Percentiles rank a stretch among this genome's conserved stretches.
These are phyloP conservation scores for Jamesozyma rosinii DNA, from an alignment of 805 yeast genomes.

Conservation along the genomic window DNA sequence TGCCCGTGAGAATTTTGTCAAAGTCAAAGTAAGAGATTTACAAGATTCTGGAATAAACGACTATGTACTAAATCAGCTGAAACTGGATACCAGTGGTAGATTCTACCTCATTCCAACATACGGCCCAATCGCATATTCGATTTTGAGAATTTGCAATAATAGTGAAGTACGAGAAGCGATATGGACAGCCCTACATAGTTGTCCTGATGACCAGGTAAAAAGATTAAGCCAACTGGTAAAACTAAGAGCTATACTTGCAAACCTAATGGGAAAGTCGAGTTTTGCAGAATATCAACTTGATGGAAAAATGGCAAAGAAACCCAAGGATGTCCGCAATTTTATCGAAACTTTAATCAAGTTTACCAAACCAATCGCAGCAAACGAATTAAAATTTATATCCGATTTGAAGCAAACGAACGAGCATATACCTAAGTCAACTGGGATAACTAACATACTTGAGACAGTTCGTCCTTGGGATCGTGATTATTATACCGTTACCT, in stretches of 20 bases:
- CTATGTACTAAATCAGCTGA: conserved; percentile 21
- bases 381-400: conserved; percentile 48
- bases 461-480: conserved; percentile 85
- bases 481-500: conserved; percentile 41
- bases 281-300: conserved; percentile 74
- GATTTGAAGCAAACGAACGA: conserved; percentile 27
- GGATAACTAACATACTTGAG: conserved; percentile 33
- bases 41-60: conserved; percentile 13
- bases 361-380: conserved; percentile 44
- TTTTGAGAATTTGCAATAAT: conserved; percentile 50
- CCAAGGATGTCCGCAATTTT: conserved; percentile 66
- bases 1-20: conserved; percentile 15
- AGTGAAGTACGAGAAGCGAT: conserved; percentile 52
- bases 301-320: conserved; percentile 83
- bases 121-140: conserved; percentile 56
- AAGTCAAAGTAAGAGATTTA: conserved; percentile 17
- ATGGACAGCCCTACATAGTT: conserved; percentile 68
- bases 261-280: conserved; percentile 57
- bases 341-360: conserved; percentile 48
- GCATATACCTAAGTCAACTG: conserved; percentile 10
- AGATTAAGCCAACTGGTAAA: conserved; percentile 51
- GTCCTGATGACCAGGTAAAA: conserved; percentile 52
- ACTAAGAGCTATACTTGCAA: conserved; percentile 62
- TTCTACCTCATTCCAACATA: conserved; percentile 46
- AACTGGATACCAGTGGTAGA: conserved; percentile 31